phyloP scores from a whole-genome alignment of 2,329 filamentous ascomycete species.

The Incumbomyces lentus region DNA sequence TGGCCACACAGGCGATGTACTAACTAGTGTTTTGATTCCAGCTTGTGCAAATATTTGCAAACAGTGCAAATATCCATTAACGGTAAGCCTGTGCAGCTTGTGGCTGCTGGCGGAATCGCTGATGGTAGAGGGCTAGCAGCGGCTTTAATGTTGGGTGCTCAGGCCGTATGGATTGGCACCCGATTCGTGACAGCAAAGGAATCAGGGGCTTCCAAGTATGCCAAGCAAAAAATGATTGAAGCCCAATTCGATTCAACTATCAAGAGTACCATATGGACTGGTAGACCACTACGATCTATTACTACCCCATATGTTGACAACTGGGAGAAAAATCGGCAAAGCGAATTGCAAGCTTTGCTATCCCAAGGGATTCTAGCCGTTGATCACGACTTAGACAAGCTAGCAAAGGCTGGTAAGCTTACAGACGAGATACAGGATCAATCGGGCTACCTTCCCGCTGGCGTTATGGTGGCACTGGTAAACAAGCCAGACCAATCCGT shows the following conservation, averaged over 20 bases:
- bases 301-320: conserved; percentile 61
- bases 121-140: conserved; percentile 64
- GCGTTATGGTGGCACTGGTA: conserved; percentile 67
- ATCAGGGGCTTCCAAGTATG: conserved; percentile 39
- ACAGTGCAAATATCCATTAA: conserved; percentile 54
- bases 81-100: conserved; percentile 55
- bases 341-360: conserved; percentile 57
- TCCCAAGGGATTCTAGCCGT: conserved; percentile 61
- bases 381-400: conserved; percentile 31
- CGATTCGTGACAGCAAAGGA: conserved; percentile 67
- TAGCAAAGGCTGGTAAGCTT: conserved; percentile 15
- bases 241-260: conserved; percentile 63
- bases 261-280: conserved; percentile 65
- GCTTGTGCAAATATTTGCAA: conserved; percentile 66
- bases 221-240: conserved; percentile 44
- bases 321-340: conserved; percentile 59
- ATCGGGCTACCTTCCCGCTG: conserved; percentile 49
- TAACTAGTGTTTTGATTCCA: conserved; percentile 65
- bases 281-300: conserved; percentile 61
- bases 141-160: conserved; percentile 67
- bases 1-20: conserved; percentile 71
- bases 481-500: conserved; percentile 55
- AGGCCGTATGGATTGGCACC: conserved; percentile 76
- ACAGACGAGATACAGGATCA: conserved; percentile 52
- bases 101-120: conserved; percentile 70